Percentiles rank a stretch among this genome's conserved stretches.
Evolutionary conservation across 2,329 filamentous ascomycete genomes (phyloP).

Genomic region (Sporothrix pallida): DNA sequence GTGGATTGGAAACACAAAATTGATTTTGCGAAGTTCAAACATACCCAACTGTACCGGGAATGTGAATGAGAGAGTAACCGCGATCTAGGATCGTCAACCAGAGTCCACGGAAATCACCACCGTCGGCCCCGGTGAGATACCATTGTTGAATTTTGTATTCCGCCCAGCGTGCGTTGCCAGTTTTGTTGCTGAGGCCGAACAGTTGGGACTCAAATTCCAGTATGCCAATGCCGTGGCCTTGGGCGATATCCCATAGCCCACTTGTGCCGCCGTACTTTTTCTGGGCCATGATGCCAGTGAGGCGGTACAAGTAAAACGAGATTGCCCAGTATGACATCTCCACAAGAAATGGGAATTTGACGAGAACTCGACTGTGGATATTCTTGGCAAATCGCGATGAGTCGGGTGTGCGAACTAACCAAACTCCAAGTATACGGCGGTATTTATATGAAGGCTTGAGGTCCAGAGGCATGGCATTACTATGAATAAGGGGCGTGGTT

Average conservation of each 20-base stretch:
- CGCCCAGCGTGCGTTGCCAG: constrained; percentile 47
- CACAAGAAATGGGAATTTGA: constrained; percentile 70
- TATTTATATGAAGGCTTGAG: constrained; percentile 6
- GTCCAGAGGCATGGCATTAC: too few relatives aligned
- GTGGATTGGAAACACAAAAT: not conserved
- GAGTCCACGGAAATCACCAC: constrained; percentile 44
- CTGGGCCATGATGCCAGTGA: constrained; percentile 60
- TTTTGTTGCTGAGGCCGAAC: constrained; percentile 38
- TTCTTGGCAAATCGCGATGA: constrained; percentile 63
- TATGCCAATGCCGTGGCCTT: constrained; percentile 51
- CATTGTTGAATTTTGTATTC: constrained; percentile 54
- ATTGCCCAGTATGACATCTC: constrained; percentile 78
- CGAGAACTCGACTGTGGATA: constrained; percentile 63
- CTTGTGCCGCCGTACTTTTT: constrained; percentile 57
- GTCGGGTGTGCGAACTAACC: constrained; percentile 55
- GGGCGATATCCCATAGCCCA: constrained; percentile 53
- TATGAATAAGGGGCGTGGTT: too few relatives aligned
- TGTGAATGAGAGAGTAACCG: constrained; percentile 57
- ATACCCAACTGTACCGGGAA: constrained; percentile 56
- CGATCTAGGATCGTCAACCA: constrained; percentile 55
- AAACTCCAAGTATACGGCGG: constrained; percentile 41
- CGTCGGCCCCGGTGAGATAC: constrained; percentile 51
- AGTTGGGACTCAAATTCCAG: constrained; percentile 49
- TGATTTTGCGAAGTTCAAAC: constrained; percentile 17
- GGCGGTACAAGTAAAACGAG: constrained; percentile 67